phyloP scores from a whole-genome alignment of 306 rosid genomes.

The Medicago lupulina region DNA sequence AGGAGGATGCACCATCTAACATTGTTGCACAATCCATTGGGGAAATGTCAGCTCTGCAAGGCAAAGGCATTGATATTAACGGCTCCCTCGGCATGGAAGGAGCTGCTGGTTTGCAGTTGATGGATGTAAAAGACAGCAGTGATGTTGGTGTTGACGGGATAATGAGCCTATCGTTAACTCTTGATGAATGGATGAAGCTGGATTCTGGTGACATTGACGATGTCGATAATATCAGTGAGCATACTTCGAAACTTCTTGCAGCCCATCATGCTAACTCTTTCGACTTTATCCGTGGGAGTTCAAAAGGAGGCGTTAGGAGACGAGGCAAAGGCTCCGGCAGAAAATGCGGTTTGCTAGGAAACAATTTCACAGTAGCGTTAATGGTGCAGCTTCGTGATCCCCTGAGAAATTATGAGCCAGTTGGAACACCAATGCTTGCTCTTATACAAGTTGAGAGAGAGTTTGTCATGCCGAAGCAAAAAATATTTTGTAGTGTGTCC shows the following conservation, averaged over 20 bases:
- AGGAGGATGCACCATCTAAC: conserved; percentile 81
- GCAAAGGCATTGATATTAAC: conserved; percentile 59
- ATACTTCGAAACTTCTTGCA: conserved; percentile 79
- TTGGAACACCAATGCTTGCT: conserved; percentile 93
- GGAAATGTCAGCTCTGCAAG: conserved; percentile 74
- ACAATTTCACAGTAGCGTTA: conserved; percentile 88
- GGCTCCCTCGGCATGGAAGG: conserved; percentile 84
- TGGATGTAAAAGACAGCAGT: conserved; percentile 66
- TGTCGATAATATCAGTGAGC: conserved; percentile 76
- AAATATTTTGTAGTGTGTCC: conserved; percentile 64
- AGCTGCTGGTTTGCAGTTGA: conserved; percentile 83
- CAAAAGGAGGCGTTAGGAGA: conserved; percentile 77
- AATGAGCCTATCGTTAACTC: conserved; percentile 86
- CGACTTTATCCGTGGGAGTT: conserved; percentile 68
- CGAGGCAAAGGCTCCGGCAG: conserved; percentile 66
- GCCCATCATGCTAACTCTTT: conserved; percentile 94
- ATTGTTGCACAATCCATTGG: conserved; percentile 67
- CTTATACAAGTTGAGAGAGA: conserved; percentile 94
- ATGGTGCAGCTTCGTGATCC: conserved; percentile 99
- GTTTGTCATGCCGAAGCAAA: conserved; percentile 82
- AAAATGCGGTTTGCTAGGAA: conserved; percentile 82
- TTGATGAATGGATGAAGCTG: conserved; percentile 88
- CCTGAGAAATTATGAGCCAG: conserved; percentile 78
- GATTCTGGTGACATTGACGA: conserved; percentile 92
- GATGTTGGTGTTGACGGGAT: conserved; percentile 71